Conservation (phyloP, 768 basidiomycete species). For the Serendipita vermifera region DNA sequence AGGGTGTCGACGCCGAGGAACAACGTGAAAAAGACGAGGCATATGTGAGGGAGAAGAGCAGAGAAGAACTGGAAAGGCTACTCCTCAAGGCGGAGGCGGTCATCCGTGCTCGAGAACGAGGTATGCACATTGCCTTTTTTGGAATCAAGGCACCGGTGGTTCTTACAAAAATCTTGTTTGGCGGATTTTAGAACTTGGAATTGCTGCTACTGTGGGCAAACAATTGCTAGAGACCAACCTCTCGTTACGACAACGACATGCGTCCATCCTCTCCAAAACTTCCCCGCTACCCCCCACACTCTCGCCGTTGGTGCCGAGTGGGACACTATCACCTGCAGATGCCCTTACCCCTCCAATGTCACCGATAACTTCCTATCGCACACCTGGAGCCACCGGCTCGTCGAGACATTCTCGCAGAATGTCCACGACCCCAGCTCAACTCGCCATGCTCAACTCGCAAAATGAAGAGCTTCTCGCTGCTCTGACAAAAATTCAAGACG, state of each 20-base stretch:
- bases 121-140: conserved; percentile 32
- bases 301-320: conserved; percentile 19
- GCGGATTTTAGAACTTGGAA: conserved; percentile 41
- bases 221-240: conserved; percentile 56
- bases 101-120: conserved; percentile 64
- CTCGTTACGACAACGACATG: conserved; percentile 55
- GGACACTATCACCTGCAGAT: conserved; percentile 26
- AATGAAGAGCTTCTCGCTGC: conserved; percentile 69
- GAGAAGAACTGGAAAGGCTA: conserved; percentile 57
- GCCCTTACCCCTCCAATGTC: conserved; percentile 20
- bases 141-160: conserved; percentile 1
- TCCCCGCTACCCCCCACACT: conserved; percentile 30
- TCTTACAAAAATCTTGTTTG: conserved; percentile 8
- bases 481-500: conserved; percentile 60
- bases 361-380: conserved; percentile 15
- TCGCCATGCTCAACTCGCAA: conserved; percentile 63
- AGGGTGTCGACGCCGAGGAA: not conserved
- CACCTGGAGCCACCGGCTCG: conserved; percentile 1
- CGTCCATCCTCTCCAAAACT: conserved; percentile 54
- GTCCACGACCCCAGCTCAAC: conserved; percentile 37
- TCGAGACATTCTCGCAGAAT: conserved; percentile 15
- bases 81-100: conserved; percentile 60
- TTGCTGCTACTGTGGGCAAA: conserved; percentile 58
- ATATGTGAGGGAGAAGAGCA: conserved; percentile 38
- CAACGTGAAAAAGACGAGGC: conserved; percentile 7